Evolutionary conservation across 2,329 filamentous ascomycete species (phyloP), one percentile per base, ranked within the genome.

Genomic region (Dothistroma septosporum): DNA sequence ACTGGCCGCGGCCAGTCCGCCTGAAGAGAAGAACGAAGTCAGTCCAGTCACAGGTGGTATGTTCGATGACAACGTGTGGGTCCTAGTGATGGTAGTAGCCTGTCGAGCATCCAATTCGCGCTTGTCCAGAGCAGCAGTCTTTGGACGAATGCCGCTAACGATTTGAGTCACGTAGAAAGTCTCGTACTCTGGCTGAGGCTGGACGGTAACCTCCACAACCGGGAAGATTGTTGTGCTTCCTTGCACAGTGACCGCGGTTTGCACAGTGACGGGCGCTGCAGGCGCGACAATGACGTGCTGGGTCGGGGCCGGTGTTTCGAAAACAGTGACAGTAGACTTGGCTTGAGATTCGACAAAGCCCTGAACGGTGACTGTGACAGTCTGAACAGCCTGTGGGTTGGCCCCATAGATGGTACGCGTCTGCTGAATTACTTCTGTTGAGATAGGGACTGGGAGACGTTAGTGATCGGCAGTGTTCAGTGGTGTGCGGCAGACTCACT

Each of bases 361-460:
- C 21, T 47, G 28, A 16, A 57, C 44, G 10, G 46, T 48, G 50
- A 32, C n/a, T 16, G 50, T 53, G 12, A 31, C 32, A 37, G 28
- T 44, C 32, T 32, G 28, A 57, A 49, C 41, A 35, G 41, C 19
- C 7, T 12, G 24, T 28, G 41, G 2, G 12, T 14, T 47, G 16
- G 55, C 16, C 19, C 35, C 55, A 22, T 57, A 48, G 12, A 57
- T 35, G n/a, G 55, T 57, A 24, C 55, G 55, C 2, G 55, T 57
- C 10, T 33, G 16, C 24, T 22, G 11, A n/a, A 19, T 7, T 8
- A 10, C 11, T 22, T 44, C 47, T 24, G 28, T 33, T 2, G 41
- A 49, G 14, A 56, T 32, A 21, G 55, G 28, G 28, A 57, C 28
- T 47, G 37, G 9, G 6, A 6, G 16, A 8, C 31, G 19, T 46